Evolutionary conservation across 805 yeast species (phyloP), one percentile per base, ranked within the genome.

Genomic region (Metschnikowia sp.): DNA sequence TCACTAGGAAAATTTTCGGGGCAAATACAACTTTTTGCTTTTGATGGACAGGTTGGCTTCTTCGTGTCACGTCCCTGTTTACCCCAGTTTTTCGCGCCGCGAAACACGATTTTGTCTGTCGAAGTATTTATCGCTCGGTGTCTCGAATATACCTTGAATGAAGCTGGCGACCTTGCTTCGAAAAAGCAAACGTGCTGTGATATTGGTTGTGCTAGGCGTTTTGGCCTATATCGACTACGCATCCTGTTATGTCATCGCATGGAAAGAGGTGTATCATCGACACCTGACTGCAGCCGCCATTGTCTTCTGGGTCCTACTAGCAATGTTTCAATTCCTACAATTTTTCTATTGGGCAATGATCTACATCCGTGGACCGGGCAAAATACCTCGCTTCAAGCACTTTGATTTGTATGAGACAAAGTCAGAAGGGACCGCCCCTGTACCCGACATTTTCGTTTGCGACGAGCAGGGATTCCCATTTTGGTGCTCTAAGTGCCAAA

Each of bases 381-480:
- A 40, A 3, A 43, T 68, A 1, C 74, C 76, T 0, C 55, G 61
- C 5, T 54, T 63, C 32, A 50, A 69, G 6, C 78, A 79, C 1
- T 69, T 61, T 45, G 61, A 69, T 49, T 34, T 70, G 31, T 63
- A 63, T 49, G 51, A 46, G 10, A 41, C 46, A 10, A 53, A 47
- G 18, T 52, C 45, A 5, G 47, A 45, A 8, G 52, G 45, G 6
- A 59, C 69, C 9, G 62, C 67, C 3, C 59, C 62, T 0, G 75
- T 82, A 1, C 94, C 95, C 0, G 71, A 64, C 1, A 67, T 75
- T 22, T 91, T 88, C 60, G 60, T 75, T 13, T 86, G 96, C 61
- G 90, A 86, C 61, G 69, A 67, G 9, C 73, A 77, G 47, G 97
- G 98, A 0, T 80, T 76, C 53, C 95, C 96, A 0, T 69, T 71